These are phyloP conservation scores for Yarrowia galli DNA, from an alignment of 1,139 yeast genomes.

Conservation along the genomic window DNA sequence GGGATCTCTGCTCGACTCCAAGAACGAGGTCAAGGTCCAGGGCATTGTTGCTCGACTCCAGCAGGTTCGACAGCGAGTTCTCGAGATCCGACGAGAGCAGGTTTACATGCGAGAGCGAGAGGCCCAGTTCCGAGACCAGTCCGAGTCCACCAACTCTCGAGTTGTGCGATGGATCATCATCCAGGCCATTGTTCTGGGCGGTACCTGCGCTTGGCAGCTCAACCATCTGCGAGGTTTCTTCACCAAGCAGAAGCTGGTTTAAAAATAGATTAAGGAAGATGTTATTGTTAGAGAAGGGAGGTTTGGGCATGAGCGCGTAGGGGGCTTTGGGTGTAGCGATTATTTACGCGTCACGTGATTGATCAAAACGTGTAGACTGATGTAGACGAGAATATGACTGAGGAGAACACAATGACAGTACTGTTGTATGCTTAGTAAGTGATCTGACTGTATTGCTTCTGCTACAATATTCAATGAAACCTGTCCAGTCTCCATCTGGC, in stretches of 20 bases:
- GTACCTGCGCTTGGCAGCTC: conserved; percentile 73
- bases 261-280: conserved; percentile 42
- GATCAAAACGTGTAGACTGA: too few species aligned
- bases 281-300: background rate
- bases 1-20: conserved; percentile 59
- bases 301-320: too few species aligned
- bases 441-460: too few species aligned
- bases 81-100: conserved; percentile 69
- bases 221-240: conserved; percentile 68
- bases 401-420: too few species aligned
- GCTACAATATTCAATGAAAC: too few species aligned
- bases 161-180: conserved; percentile 72
- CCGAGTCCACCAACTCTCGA: conserved; percentile 69
- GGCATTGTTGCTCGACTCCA: conserved; percentile 62
- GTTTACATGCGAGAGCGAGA: conserved; percentile 72
- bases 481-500: too few species aligned
- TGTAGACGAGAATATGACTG: too few species aligned
- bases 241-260: conserved; percentile 69
- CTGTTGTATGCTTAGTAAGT: too few species aligned
- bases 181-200: conserved; percentile 63
- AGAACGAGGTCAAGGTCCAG: conserved; percentile 58
- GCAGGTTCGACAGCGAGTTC: conserved; percentile 61
- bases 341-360: too few species aligned
- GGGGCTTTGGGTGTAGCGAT: too few species aligned
- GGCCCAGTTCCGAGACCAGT: conserved; percentile 68